These are phyloP conservation scores for Azolla pinnata DNA, from an alignment of 75 land plant species.

Conservation along the genomic window DNA sequence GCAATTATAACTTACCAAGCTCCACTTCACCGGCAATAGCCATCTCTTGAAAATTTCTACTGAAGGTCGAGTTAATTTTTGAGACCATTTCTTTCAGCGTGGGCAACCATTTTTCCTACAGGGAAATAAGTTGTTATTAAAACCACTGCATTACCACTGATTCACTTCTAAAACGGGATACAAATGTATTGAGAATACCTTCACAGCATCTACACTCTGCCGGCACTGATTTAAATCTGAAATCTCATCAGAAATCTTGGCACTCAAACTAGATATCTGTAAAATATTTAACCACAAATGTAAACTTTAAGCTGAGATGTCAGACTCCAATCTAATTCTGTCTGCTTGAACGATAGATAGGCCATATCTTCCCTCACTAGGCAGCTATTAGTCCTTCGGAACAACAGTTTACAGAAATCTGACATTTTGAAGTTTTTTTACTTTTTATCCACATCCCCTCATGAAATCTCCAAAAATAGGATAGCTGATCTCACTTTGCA, in stretches of 20 bases:
- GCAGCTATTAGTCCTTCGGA: no score
- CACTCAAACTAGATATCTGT: conserved; percentile 22
- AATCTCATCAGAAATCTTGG: conserved; percentile 12
- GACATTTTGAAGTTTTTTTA: no score
- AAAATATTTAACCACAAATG: no score
- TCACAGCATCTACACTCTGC: conserved; percentile 12
- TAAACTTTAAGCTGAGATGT: no score
- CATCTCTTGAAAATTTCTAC: conserved; percentile 89
- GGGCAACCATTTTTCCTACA: conserved; percentile 76
- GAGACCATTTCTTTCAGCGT: conserved; percentile 62
- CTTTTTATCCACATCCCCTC: no score
- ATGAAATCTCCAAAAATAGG: no score
- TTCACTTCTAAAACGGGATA: background rate
- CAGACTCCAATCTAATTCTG: no score
- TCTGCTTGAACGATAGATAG: no score
- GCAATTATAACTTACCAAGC: conserved; percentile 55
- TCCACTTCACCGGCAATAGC: conserved; percentile 96
- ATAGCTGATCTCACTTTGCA: no score
- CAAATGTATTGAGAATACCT: conserved; percentile 9
- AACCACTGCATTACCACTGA: no score
- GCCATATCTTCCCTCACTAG: no score
- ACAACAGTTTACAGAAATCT: no score
- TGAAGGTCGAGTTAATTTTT: conserved; percentile 77
- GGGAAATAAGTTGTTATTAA: background rate
- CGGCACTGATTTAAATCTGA: conserved; percentile 7